These are phyloP conservation scores for Myriosclerotinia curreyana DNA, from an alignment of 2,329 filamentous ascomycete species.

Conservation along the genomic window DNA sequence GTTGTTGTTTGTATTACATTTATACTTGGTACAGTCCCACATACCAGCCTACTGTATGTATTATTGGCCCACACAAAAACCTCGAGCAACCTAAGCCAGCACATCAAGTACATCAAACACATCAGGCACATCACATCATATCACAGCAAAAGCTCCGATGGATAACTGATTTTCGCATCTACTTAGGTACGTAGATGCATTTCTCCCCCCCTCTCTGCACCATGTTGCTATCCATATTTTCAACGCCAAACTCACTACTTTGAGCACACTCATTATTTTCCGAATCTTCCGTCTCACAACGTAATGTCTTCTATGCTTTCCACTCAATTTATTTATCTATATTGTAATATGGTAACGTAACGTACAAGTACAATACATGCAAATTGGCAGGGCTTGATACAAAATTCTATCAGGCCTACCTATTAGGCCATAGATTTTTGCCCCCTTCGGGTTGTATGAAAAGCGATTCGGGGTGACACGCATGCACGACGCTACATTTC, in stretches of 20 bases:
- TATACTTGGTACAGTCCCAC: background rate
- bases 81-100: constrained; percentile 11
- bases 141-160: background rate
- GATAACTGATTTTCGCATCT: background rate
- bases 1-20: constrained; percentile 7
- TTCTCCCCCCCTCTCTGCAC: background rate
- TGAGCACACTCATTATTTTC: background rate
- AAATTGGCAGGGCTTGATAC: background rate
- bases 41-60: background rate
- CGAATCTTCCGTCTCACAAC: constrained; percentile 10
- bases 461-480: background rate
- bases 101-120: constrained; percentile 7
- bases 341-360: background rate
- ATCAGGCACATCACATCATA: constrained; percentile 6
- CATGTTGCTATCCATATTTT: background rate
- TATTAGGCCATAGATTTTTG: background rate
- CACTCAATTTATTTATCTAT: background rate
- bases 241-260: constrained; percentile 1
- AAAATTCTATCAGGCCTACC: background rate
- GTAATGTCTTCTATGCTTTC: background rate
- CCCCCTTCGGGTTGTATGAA: background rate
- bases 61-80: constrained; percentile 4
- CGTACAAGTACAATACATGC: background rate
- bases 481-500: background rate
- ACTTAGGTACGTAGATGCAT: background rate